Evolutionary conservation across 1,284 basidiomycete species (phyloP), one percentile per base, ranked within the genome.

Genomic region (Trichosporon sp.): DNA sequence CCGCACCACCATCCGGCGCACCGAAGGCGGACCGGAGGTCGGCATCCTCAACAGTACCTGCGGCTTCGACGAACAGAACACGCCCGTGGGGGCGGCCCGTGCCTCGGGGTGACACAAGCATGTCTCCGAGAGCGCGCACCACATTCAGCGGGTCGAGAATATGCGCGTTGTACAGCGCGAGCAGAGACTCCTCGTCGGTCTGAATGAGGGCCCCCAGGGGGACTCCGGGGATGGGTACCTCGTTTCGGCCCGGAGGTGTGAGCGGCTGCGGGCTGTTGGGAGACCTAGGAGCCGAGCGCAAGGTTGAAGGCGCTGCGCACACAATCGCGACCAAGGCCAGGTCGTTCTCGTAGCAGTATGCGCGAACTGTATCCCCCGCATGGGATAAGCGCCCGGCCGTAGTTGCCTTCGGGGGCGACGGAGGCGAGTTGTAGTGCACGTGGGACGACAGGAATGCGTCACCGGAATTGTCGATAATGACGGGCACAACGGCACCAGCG

Each of bases 61-160:
- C 69, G 4, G 74, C 78, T 84, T 80, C 78, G 77, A 80, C 74
- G 56, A 80, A 78, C 4, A 81, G 69, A 11, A 80, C 73, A 23
- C 77, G 68, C 3, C 77, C 78, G n/a, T 68, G 69, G 1, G 70
- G 62, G 15, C 68, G 62, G 0, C 70, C 67, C 21, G 15, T 18
- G 13, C 53, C 53, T 8, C 27, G 42, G 1, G 77, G 70, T 1
- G 58, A 47, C 1, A 73, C 65, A 29, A 81, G 74, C 9, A 80
- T 65, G 62, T 80, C 79, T 3, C 72, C 72, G 3, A 81, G 73
- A 25, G 80, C 77, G 15, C 75, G 72, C 32, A 80, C 74, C 34
- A 80, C 74, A 9, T 72, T 65, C 21, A 80, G 65, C 0, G 80
- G 80, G 62, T 80, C 80, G 31, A 80, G 70, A 25, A 81, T 71